These are phyloP conservation scores for Angomonas deanei DNA, from an alignment of 208 protist species.

Conservation along the genomic window DNA sequence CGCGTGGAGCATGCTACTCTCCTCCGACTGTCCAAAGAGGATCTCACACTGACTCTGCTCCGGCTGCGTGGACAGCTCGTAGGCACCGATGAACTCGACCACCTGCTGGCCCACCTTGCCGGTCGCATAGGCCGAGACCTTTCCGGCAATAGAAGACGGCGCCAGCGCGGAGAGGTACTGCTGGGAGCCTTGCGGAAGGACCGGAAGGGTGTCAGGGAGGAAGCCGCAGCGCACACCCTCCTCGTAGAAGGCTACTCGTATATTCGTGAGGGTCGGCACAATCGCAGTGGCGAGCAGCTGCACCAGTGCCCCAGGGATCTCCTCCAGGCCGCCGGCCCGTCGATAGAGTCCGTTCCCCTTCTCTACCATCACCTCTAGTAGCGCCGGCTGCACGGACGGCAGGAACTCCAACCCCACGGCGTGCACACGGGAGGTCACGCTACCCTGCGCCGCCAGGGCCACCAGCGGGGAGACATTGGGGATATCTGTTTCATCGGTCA, in stretches of 20 bases:
- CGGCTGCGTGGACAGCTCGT: slow-evolving; percentile 4
- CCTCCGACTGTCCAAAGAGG: background rate
- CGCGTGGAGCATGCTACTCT: slow-evolving; percentile 27
- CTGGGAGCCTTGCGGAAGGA: slow-evolving; percentile 27
- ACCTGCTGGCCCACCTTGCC: slow-evolving; percentile 39
- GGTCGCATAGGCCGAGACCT: slow-evolving; percentile 7
- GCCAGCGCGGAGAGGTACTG: slow-evolving; percentile 34
- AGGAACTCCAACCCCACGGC: slow-evolving; percentile 31
- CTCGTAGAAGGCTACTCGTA: slow-evolving; percentile 22
- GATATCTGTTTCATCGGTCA: slow-evolving; percentile 40
- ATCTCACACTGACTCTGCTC: background rate
- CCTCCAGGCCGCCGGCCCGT: slow-evolving; percentile 8
- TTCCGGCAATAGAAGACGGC: slow-evolving; percentile 13
- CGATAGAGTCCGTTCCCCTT: slow-evolving; percentile 35
- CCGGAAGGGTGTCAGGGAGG: slow-evolving; percentile 6
- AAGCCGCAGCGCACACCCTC: slow-evolving; percentile 11
- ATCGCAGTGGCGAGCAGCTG: slow-evolving; percentile 21
- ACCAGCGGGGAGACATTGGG: slow-evolving; percentile 27
- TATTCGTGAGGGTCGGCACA: slow-evolving; percentile 52
- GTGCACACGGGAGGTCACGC: slow-evolving; percentile 33
- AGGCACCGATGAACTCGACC: slow-evolving; percentile 50
- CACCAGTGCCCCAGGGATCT: slow-evolving; percentile 23
- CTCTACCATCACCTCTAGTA: slow-evolving; percentile 44
- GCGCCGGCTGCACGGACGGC: slow-evolving; percentile 14
- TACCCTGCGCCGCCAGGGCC: slow-evolving; percentile 7